Evolutionary conservation across 768 basidiomycete species (phyloP), one percentile per base, ranked within the genome.

Genomic region (Coprinopsis strossmayeri): DNA sequence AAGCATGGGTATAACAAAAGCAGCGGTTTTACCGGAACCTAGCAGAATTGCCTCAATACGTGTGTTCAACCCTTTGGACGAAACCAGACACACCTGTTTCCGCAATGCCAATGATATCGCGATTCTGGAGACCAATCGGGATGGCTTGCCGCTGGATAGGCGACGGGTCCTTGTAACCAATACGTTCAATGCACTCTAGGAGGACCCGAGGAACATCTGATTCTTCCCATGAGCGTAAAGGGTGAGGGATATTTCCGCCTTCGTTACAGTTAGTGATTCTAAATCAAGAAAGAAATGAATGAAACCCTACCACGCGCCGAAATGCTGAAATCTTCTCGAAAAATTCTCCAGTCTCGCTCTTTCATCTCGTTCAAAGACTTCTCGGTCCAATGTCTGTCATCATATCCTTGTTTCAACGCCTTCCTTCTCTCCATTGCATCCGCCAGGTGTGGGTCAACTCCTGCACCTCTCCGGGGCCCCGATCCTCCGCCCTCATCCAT

Each of bases 1-100:
- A 43, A 97, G 74, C 94, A 98, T 97, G 28, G 95, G 95, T 46
- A 98, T 95, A 51, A 97, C 94, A 63, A 98, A 98, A 2, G 94
- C 91, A 28, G 95, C 95, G 21, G 95, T 98, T 74, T 98, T 98
- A 63, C 95, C 95, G 59, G 95, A 97, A 75, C 94, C 92, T 94
- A 54, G 9, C 40, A 47, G 5, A 37, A 46, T 26, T 24, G n/a
- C n/a, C n/a, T n/a, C n/a, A n/a, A n/a, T n/a, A n/a, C n/a, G n/a
- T n/a, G n/a, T n/a, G n/a, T n/a, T n/a, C n/a, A n/a, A n/a, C n/a
- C n/a, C n/a, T n/a, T n/a, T n/a, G n/a, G n/a, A n/a, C n/a, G n/a
- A n/a, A n/a, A n/a, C n/a, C n/a, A n/a, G n/a, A 66, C 77, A 45
- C 50, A 90, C 93, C 95, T 38, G 96, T 99, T 68, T 99, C 95